These are phyloP conservation scores for Solanum acaule DNA, from an alignment of 257 asterid genomes.

Conservation along the genomic window DNA sequence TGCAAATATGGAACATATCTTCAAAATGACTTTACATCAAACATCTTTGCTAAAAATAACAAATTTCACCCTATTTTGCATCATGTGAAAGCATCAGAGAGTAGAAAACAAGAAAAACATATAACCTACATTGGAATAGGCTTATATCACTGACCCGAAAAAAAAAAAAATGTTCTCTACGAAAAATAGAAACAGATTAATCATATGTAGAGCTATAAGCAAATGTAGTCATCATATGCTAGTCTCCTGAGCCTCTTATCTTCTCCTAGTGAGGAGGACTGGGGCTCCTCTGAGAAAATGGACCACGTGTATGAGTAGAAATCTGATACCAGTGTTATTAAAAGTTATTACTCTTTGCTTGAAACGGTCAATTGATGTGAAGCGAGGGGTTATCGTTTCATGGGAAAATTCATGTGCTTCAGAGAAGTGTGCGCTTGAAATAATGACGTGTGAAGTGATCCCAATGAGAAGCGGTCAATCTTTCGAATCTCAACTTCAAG, in stretches of 20 bases:
- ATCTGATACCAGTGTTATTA: not conserved
- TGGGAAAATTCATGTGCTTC: not conserved
- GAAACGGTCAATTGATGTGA: not conserved
- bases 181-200: not conserved
- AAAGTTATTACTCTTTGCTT: not conserved
- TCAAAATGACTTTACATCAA: not conserved
- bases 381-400: not conserved
- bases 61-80: not conserved
- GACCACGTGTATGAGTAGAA: not conserved
- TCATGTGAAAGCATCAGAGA: not conserved
- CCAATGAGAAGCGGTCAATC: not conserved
- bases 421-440: not conserved
- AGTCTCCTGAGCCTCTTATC: not conserved
- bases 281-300: not conserved
- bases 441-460: not conserved
- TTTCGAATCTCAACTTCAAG: not conserved
- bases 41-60: not conserved
- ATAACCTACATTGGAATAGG: not conserved
- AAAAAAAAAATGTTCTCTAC: not conserved
- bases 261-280: not conserved
- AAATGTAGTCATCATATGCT: not conserved
- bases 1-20: conserved; percentile 24
- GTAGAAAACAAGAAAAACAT: not conserved
- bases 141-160: not conserved
- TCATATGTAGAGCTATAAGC: not conserved